Evolutionary conservation across 2,329 filamentous ascomycete species (phyloP), one percentile per base, ranked within the genome.

Genomic region (Penicillium sp.): DNA sequence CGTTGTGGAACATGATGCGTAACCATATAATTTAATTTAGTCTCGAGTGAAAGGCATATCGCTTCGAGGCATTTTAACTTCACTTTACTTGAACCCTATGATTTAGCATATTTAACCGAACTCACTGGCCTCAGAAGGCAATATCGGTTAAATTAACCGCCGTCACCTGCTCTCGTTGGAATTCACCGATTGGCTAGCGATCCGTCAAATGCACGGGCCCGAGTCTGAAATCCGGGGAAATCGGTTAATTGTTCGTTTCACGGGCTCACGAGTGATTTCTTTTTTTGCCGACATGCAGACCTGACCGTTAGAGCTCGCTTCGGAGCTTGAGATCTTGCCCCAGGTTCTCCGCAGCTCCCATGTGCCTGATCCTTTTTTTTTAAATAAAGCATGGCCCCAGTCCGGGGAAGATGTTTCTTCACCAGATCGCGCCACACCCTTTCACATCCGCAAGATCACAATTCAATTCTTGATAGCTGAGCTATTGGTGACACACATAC

Each of bases 321-420:
- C 47, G 32, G 11, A 48, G 46, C 47, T 49, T 4, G 5, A n/a
- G 34, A n/a, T 27, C 14, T 47, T 27, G 36, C 52, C 34, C 31
- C 49, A 38, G 34, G n/a, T 55, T 53, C 53, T 52, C 53, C 54
- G 22, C 36, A 44, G 27, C 22, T 52, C 34, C 18, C 14, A n/a
- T 5, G 21, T 18, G 13, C 8, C 13, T 32, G 21, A 18, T 34
- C 21, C 7, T 47, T 21, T 48, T 18, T 38, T 48, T 47, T 52
- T 29, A 52, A 55, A 52, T 50, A 45, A 27, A 31, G 11, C 9
- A 55, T 52, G 38, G 4, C 53, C 53, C 53, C 38, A 5, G 22
- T 52, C 36, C 36, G 53, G 43, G 49, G 43, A 47, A 55, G 8
- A 13, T 50, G 45, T 29, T 10, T 43, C 3, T 18, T 43, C 13